phyloP scores from a whole-genome alignment of 192 early-diverging fungal species.

The Backusella circina region DNA sequence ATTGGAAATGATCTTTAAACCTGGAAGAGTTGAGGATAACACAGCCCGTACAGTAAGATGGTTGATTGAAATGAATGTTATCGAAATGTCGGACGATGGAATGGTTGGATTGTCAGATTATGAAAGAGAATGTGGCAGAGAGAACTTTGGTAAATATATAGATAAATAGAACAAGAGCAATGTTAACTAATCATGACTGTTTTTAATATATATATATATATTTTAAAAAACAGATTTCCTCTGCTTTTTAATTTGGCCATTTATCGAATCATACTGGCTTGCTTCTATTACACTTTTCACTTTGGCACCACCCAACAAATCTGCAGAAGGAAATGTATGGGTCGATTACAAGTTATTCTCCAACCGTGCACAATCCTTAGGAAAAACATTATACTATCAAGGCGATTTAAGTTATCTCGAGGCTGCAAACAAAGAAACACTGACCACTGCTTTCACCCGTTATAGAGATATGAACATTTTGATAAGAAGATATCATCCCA shows the following conservation, averaged over 20 bases:
- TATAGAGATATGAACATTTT: slow-evolving; percentile 68
- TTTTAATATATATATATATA: not conserved
- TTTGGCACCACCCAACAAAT: slow-evolving; percentile 30
- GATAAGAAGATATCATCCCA: slow-evolving; percentile 40
- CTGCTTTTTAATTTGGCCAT: slow-evolving; percentile 86
- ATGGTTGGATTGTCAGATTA: slow-evolving; percentile 47
- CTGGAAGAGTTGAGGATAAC: slow-evolving; percentile 67
- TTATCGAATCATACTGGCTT: slow-evolving; percentile 86
- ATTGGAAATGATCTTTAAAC: slow-evolving; percentile 77
- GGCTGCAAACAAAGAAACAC: slow-evolving; percentile 80
- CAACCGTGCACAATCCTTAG: slow-evolving; percentile 68
- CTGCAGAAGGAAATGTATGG: slow-evolving; percentile 43
- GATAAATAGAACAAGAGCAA: not conserved
- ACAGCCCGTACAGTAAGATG: slow-evolving; percentile 55
- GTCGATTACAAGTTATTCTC: slow-evolving; percentile 69
- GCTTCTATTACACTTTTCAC: slow-evolving; percentile 44
- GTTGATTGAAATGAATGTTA: slow-evolving; percentile 50
- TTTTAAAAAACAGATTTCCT: slow-evolving; percentile 58
- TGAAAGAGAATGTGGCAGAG: slow-evolving; percentile 51
- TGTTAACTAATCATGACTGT: not conserved
- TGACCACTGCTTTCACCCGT: slow-evolving; percentile 74
- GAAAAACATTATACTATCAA: slow-evolving; percentile 83
- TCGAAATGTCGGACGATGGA: slow-evolving; percentile 42
- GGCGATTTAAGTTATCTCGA: slow-evolving; percentile 76
- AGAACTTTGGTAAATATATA: slow-evolving; percentile 53